phyloP scores from a whole-genome alignment of 176 grass and related monocot genomes.

The Hordeum marinum region DNA sequence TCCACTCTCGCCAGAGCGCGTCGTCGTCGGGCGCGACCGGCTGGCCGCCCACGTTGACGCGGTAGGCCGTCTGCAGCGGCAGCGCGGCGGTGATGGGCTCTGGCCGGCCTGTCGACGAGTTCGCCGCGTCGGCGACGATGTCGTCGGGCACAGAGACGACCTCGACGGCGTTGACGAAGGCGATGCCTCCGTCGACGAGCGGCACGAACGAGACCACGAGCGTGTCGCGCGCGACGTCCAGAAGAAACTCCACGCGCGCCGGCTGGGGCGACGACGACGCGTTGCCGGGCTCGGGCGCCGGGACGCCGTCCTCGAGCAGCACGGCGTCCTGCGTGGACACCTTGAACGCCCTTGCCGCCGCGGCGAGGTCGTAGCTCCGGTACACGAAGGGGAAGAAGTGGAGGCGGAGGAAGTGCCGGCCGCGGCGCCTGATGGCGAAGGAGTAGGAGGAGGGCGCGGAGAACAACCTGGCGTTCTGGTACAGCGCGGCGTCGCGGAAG shows the following conservation, averaged over 20 bases:
- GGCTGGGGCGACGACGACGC: neutral
- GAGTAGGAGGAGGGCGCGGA: conserved; percentile 66
- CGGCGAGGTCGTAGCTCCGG: conserved; percentile 40
- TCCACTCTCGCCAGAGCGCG: conserved; percentile 64
- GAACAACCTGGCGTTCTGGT: conserved; percentile 70
- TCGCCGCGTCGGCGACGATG: conserved; percentile 18
- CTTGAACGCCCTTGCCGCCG: conserved; percentile 33
- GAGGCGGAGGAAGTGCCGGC: conserved; percentile 80
- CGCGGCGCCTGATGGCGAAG: conserved; percentile 45
- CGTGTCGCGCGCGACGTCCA: conserved; percentile 39
- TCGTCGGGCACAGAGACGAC: conserved; percentile 55
- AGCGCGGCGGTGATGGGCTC: neutral
- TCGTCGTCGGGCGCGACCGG: conserved; percentile 36
- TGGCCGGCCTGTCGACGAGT: neutral
- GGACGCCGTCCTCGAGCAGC: conserved; percentile 37
- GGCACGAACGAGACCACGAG: conserved; percentile 74
- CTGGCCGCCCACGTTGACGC: conserved; percentile 61
- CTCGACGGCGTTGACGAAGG: conserved; percentile 84
- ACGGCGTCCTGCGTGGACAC: conserved; percentile 82
- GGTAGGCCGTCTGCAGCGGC: conserved; percentile 48
- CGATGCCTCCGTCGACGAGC: conserved; percentile 28
- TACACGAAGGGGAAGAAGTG: conserved; percentile 64
- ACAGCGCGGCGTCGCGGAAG: conserved; percentile 25
- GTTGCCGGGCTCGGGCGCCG: neutral
- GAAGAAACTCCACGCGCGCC: conserved; percentile 50